Evolutionary conservation across 495 filamentous ascomycete species (phyloP).

Genomic region (Aspergillus avenaceus): DNA sequence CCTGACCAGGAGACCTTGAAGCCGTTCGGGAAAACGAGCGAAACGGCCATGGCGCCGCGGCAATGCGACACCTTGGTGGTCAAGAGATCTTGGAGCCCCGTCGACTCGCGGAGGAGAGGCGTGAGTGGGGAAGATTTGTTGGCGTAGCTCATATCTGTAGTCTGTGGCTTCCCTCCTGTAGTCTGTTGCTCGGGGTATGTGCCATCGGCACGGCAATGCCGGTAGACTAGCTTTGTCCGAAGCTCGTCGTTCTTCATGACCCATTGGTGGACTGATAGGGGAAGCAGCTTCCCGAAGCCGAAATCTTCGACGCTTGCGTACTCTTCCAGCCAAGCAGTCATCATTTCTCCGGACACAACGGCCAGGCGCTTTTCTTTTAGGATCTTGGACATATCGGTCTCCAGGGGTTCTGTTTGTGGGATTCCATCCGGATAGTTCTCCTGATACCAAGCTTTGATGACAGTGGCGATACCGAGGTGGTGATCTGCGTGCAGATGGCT

Average conservation of each 20-base stretch:
- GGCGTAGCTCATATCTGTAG: conserved; percentile 24
- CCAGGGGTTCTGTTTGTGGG: conserved; percentile 20
- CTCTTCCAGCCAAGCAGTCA: conserved; percentile 72
- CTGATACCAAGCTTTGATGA: conserved; percentile 75
- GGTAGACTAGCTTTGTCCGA: conserved; percentile 26
- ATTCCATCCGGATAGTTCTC: conserved; percentile 37
- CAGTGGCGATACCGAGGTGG: conserved; percentile 74
- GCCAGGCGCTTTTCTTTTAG: conserved; percentile 48
- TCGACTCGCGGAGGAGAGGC: conserved; percentile 33
- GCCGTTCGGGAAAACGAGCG: conserved; percentile 68
- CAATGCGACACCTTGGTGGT: conserved; percentile 73
- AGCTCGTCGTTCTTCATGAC: conserved; percentile 12
- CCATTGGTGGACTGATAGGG: conserved; percentile 35
- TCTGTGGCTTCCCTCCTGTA: not conserved
- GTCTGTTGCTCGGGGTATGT: conserved; percentile 19
- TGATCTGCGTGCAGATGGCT: conserved; percentile 96
- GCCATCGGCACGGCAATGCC: conserved; percentile 24
- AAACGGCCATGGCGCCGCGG: conserved; percentile 67
- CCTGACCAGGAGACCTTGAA: conserved; percentile 92
- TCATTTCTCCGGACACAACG: conserved; percentile 58
- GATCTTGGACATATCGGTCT: conserved; percentile 29
- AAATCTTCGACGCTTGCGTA: conserved; percentile 74
- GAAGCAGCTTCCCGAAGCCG: conserved; percentile 58
- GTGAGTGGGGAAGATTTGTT: conserved; percentile 23
- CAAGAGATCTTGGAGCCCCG: conserved; percentile 39